Evolutionary conservation across 2,329 filamentous ascomycete genomes (phyloP), one percentile per base, ranked within the genome.

Genomic region (Aspergillus tamarii): DNA sequence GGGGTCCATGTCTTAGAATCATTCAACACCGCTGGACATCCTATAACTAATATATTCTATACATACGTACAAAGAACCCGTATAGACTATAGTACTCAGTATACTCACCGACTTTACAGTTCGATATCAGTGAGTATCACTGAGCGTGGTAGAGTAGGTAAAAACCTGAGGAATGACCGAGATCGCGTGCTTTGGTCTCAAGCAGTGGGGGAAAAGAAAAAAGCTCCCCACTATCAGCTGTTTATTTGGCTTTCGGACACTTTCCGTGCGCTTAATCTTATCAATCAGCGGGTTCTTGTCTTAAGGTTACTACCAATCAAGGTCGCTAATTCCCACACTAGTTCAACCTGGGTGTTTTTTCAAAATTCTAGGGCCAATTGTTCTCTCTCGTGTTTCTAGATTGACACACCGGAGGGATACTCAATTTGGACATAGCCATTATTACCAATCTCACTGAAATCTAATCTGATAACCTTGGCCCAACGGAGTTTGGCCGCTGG

Each of bases 181-280:
- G 45, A 28, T 5, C 12, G 11, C 12, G 23, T 26, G 45, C 21
- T 48, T 48, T 46, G 10, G n/a, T 21, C 6, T 21, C 2, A 11
- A n/a, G 43, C 10, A 52, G n/a, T 10, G 26, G 26, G 48, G 23
- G 34, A 2, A 10, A 41, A 10, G 19, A 4, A n/a, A 19, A 41
- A 41, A 41, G 16, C 43, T 36, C 19, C n/a, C 52, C 52, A 36
- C 52, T 54, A 23, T 30, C 46, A 26, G 19, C 36, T 34, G 50
- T 26, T 54, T 50, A 30, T 36, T 32, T 54, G 11, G n/a, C 14
- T 50, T 30, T 59, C 57, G 57, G 57, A 28, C 57, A 59, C 41
- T 10, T 50, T 59, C 57, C 57, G 57, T 52, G 7, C 32, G 19
- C 16, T 39, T 16, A 39, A 59, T 59, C 57, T 59, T 59, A 59